phyloP scores from a whole-genome alignment of 2,329 filamentous ascomycete species.

The Neonectria punicea region DNA sequence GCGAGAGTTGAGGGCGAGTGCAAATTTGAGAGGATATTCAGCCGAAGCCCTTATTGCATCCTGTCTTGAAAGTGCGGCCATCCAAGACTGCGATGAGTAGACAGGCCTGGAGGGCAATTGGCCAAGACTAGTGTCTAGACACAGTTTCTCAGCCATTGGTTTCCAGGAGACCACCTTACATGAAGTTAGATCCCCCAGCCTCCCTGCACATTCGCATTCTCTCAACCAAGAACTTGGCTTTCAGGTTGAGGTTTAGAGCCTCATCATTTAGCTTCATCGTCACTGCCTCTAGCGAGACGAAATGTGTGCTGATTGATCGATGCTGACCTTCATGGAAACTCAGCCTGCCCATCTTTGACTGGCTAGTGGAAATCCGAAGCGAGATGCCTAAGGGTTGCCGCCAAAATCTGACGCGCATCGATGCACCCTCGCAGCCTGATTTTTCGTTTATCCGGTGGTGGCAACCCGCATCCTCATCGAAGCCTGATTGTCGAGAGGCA shows the following conservation, averaged over 20 bases:
- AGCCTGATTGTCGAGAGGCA: neutral
- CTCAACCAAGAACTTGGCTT: neutral
- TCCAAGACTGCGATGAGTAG: neutral
- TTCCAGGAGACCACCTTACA: neutral
- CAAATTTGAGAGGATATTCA: neutral
- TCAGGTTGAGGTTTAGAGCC: neutral
- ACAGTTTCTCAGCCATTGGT: neutral
- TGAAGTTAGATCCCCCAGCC: neutral
- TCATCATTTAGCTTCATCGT: neutral
- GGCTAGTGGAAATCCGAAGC: neutral
- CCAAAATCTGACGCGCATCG: conserved; percentile 3
- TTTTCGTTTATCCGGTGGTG: neutral
- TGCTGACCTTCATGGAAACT: too few species aligned
- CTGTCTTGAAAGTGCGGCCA: neutral
- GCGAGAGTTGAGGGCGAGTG: neutral
- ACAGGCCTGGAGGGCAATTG: neutral
- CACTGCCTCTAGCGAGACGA: neutral
- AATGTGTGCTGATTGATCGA: neutral
- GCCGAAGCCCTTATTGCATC: neutral
- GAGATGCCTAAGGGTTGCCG: neutral
- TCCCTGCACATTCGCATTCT: neutral
- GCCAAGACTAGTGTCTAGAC: neutral
- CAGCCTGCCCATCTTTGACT: neutral
- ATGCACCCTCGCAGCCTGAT: neutral
- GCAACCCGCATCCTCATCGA: neutral